These are phyloP conservation scores for Tolypocladium pustulatum DNA, from an alignment of 2,329 filamentous ascomycete species.

Conservation along the genomic window DNA sequence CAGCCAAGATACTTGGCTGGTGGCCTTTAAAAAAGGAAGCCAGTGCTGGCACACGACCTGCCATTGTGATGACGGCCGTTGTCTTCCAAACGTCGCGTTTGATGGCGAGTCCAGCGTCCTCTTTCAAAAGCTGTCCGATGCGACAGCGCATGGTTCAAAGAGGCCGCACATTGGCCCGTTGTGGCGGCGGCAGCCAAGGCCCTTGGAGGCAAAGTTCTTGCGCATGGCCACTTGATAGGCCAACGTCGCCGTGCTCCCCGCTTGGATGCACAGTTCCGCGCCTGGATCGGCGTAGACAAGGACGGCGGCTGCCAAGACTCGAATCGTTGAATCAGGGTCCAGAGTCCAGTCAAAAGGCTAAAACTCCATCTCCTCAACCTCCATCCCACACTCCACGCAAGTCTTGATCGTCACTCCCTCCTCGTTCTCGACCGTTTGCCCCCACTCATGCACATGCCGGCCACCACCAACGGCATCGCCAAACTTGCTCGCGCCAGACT, in stretches of 20 bases:
- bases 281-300: neutral
- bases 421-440: conserved; percentile 55
- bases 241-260: neutral
- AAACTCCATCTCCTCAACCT: conserved; percentile 66
- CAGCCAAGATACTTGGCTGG: neutral
- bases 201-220: neutral
- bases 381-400: conserved; percentile 66
- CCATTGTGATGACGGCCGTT: neutral
- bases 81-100: neutral
- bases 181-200: neutral
- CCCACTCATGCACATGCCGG: conserved; percentile 86
- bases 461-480: conserved; percentile 63
- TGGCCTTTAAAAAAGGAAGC: neutral
- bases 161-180: neutral
- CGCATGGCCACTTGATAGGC: neutral
- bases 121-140: neutral
- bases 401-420: conserved; percentile 72
- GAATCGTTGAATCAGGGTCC: neutral
- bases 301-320: neutral
- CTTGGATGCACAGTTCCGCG: neutral
- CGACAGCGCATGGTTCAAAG: neutral
- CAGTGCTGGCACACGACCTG: neutral
- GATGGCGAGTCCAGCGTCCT: neutral
- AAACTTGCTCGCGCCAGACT: conserved; percentile 48
- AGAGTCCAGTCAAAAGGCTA: neutral